Conservation (phyloP, 805 yeast species). For the Cyberlindnera xylosilytica region DNA sequence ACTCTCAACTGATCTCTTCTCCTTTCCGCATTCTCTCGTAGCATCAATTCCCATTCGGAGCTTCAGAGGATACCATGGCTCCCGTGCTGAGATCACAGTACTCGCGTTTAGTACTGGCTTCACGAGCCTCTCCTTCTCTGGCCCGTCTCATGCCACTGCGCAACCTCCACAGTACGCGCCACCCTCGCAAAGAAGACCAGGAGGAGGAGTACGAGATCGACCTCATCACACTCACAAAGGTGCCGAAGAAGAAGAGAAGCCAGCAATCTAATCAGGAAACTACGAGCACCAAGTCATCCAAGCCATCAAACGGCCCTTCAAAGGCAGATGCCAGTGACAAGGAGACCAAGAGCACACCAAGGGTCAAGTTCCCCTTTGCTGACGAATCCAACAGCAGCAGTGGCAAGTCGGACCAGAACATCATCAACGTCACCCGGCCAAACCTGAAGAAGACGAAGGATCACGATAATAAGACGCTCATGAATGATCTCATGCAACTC, state of each 20-base stretch:
- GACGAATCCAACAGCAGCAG: no score
- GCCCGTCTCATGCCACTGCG: background rate
- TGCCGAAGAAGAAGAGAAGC: slow-evolving; percentile 6
- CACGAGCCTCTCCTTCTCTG: background rate
- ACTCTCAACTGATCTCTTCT: no score
- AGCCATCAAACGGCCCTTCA: no score
- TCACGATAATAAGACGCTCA: background rate
- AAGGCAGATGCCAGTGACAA: no score
- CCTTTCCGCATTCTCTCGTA: no score
- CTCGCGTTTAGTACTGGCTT: no score
- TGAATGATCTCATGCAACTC: slow-evolving; percentile 4
- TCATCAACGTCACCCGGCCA: slow-evolving; percentile 14
- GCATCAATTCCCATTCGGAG: no score
- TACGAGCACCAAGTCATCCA: no score
- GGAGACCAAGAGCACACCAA: no score
- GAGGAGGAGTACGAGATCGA: slow-evolving; percentile 16
- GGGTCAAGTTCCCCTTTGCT: no score
- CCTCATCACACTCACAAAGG: slow-evolving; percentile 13
- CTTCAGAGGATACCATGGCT: no score
- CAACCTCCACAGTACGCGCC: background rate
- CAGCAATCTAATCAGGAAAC: background rate
- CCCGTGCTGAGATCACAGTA: no score
- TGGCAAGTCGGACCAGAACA: slow-evolving; percentile 3
- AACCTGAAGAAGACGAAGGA: background rate
- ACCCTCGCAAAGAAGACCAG: slow-evolving; percentile 1